Percentiles rank a stretch among this genome's conserved stretches.
Evolutionary conservation across 345 rosid species (phyloP).

Genomic region (Populus pruinosa): DNA sequence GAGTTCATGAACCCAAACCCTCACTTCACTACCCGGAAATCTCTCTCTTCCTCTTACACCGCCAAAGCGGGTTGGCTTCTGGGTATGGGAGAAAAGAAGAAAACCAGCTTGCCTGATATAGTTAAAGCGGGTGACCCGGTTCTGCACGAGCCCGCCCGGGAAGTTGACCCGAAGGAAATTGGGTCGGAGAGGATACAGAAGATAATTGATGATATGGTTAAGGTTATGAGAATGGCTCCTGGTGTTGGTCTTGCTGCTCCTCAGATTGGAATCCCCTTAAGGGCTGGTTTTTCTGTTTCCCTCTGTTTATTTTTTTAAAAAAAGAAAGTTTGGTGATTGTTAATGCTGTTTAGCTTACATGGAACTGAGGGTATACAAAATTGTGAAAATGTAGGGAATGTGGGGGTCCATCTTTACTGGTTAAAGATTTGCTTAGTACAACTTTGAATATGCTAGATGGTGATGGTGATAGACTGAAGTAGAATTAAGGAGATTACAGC

Average conservation of each 20-base stretch:
- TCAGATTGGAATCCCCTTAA: slow-evolving; percentile 79
- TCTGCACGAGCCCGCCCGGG: slow-evolving; percentile 73
- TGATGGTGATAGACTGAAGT: neutral
- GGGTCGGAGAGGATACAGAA: slow-evolving; percentile 83
- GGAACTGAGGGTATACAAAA: neutral
- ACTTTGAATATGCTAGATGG: neutral
- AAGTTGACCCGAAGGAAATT: slow-evolving; percentile 66
- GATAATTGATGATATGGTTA: slow-evolving; percentile 76
- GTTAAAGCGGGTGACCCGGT: slow-evolving; percentile 92
- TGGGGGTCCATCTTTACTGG: neutral
- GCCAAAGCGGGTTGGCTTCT: slow-evolving; percentile 89
- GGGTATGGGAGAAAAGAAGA: slow-evolving; percentile 72
- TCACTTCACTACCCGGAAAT: slow-evolving; percentile 22
- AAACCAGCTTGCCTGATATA: slow-evolving; percentile 49
- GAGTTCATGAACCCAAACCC: neutral
- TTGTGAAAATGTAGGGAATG: neutral
- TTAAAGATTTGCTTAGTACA: neutral
- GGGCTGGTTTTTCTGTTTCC: slow-evolving; percentile 28
- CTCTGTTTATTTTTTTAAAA: neutral
- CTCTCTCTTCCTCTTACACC: slow-evolving; percentile 34
- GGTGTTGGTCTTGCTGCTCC: slow-evolving; percentile 98
- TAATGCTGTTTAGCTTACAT: neutral
- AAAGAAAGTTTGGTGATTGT: neutral
- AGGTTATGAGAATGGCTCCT: slow-evolving; percentile 73
- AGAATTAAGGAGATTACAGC: neutral